Conservation (phyloP, 108 stramenopile genomes). For the Nitzschia inconspicua region DNA sequence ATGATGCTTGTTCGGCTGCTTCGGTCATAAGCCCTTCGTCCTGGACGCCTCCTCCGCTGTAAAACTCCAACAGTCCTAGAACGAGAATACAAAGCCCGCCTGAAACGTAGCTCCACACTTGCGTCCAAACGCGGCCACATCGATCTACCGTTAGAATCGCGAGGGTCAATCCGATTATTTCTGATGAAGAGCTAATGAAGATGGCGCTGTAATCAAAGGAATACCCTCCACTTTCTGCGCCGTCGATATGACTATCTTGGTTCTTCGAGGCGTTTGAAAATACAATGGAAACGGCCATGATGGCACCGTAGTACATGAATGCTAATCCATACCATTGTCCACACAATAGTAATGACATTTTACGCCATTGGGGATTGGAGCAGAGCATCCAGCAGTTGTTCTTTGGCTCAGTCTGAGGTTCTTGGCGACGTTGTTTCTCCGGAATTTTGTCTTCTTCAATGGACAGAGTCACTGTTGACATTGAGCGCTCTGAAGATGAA, state of each 20-base stretch:
- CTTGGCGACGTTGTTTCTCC: not conserved
- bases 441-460: not conserved
- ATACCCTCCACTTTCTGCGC: slow-evolving; percentile 4
- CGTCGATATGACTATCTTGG: slow-evolving; percentile 1
- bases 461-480: not conserved
- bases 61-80: slow-evolving; percentile 10
- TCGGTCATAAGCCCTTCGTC: too few relatives aligned
- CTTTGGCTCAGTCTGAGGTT: not conserved
- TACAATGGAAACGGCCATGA: slow-evolving; percentile 44
- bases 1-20: too few relatives aligned
- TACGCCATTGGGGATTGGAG: slow-evolving; percentile 40
- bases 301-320: slow-evolving; percentile 52
- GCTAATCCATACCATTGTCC: slow-evolving; percentile 27
- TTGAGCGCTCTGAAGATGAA: not conserved
- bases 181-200: slow-evolving; percentile 47
- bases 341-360: slow-evolving; percentile 37
- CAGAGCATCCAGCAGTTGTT: slow-evolving; percentile 22
- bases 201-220: slow-evolving; percentile 55
- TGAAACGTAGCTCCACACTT: slow-evolving; percentile 23
- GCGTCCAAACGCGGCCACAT: slow-evolving; percentile 37
- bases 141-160: slow-evolving; percentile 40
- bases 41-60: not conserved
- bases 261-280: slow-evolving; percentile 31
- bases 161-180: slow-evolving; percentile 38
- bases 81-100: slow-evolving; percentile 40